Percentiles rank a stretch among this genome's conserved stretches.
Conservation (phyloP, 257 asterid genomes). For the Solanum tacnaense region DNA sequence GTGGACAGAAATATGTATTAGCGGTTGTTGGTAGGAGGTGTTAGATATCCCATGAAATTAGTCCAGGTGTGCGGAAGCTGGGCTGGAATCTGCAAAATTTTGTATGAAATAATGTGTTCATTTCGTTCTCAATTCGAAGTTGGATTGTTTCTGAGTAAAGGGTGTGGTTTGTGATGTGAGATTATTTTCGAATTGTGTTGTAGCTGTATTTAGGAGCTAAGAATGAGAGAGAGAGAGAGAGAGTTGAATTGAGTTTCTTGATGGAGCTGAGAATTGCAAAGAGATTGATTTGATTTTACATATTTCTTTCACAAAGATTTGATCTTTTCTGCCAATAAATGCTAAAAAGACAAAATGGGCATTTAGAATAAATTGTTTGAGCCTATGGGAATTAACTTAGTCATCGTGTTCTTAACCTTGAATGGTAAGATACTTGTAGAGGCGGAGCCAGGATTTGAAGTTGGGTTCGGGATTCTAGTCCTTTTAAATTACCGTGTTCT, state of each 20-base stretch:
- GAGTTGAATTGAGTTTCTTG: background rate
- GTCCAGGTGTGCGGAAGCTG: background rate
- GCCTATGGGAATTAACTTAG: background rate
- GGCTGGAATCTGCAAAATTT: background rate
- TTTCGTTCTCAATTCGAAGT: background rate
- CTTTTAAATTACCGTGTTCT: background rate
- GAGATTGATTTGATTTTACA: background rate
- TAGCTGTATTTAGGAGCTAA: background rate
- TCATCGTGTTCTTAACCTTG: background rate
- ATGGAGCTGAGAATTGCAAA: background rate
- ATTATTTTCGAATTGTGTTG: background rate
- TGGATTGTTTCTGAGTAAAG: background rate
- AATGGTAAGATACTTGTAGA: background rate
- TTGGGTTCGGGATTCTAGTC: background rate
- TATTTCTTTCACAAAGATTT: background rate
- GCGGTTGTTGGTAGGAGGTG: background rate
- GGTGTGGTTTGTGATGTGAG: background rate
- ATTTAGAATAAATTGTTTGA: background rate
- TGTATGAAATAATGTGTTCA: background rate
- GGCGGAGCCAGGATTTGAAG: background rate
- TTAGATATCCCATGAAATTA: background rate
- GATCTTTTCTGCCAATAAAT: background rate
- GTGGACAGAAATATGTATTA: background rate
- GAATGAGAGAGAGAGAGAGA: background rate
- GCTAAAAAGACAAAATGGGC: background rate